Evolutionary conservation across 371 early-diverging fungal genomes (phyloP).

Genomic region (Sporodiniella umbellata): DNA sequence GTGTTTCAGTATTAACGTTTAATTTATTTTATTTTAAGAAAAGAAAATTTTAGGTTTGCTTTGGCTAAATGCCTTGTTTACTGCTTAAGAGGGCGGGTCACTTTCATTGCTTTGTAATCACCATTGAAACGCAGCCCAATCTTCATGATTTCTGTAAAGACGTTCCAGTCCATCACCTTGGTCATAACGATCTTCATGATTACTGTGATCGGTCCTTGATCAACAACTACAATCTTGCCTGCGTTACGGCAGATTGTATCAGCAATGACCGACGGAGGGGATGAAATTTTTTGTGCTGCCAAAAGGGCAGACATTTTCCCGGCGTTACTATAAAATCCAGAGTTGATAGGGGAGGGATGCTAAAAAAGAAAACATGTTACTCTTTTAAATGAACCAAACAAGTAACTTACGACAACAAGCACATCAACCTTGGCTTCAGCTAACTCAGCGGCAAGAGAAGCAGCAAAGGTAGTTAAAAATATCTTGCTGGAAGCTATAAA

Average conservation of each 20-base stretch:
- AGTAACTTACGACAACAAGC: slow-evolving; percentile 47
- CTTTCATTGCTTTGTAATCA: slow-evolving; percentile 54
- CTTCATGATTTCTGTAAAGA: slow-evolving; percentile 53
- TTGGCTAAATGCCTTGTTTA: no score
- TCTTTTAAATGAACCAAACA: background rate
- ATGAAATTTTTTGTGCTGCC: slow-evolving; percentile 46
- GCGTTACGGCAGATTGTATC: slow-evolving; percentile 56
- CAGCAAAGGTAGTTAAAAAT: slow-evolving; percentile 59
- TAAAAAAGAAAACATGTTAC: slow-evolving; percentile 4
- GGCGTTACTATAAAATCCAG: slow-evolving; percentile 59
- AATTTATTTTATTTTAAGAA: no score
- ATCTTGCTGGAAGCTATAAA: slow-evolving; percentile 54
- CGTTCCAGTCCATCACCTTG: slow-evolving; percentile 49
- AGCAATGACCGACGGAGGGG: slow-evolving; percentile 51
- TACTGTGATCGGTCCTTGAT: slow-evolving; percentile 57
- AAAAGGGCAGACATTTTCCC: slow-evolving; percentile 51
- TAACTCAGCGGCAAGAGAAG: slow-evolving; percentile 55
- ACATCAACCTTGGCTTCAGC: slow-evolving; percentile 56
- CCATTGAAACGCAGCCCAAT: slow-evolving; percentile 41
- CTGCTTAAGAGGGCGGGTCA: slow-evolving; percentile 28
- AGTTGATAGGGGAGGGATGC: slow-evolving; percentile 61
- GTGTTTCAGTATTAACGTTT: slow-evolving; percentile 12
- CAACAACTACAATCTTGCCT: slow-evolving; percentile 53
- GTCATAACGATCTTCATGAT: slow-evolving; percentile 46
- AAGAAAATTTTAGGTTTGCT: no score